phyloP scores from a whole-genome alignment of 2,329 filamentous ascomycete genomes.

The Penicillium sclerotiorum region DNA sequence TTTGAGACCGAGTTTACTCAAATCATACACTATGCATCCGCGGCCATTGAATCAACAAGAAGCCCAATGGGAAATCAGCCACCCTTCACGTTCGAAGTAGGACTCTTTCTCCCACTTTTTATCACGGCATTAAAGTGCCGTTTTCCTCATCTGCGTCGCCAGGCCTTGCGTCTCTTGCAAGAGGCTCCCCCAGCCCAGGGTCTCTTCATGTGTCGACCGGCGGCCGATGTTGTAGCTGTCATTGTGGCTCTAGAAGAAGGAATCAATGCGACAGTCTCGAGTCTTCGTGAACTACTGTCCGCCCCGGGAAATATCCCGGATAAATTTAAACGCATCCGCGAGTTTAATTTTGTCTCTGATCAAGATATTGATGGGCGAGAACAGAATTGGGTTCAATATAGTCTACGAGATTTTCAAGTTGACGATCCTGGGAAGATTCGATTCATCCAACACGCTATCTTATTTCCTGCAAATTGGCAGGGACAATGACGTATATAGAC shows the following conservation, averaged over 20 bases:
- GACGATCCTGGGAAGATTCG: conserved; percentile 3
- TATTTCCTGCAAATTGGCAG: conserved; percentile 3
- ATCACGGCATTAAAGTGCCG: conserved; percentile 22
- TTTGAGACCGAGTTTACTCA: conserved; percentile 17
- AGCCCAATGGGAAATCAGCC: conserved; percentile 17
- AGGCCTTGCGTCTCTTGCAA: conserved; percentile 12
- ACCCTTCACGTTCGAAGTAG: conserved; percentile 21
- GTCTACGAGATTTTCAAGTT: conserved; percentile 5
- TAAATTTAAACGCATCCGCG: conserved; percentile 9
- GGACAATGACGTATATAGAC: too few species aligned
- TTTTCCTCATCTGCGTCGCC: conserved; percentile 15
- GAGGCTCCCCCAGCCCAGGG: conserved; percentile 21
- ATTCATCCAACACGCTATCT: conserved; percentile 5
- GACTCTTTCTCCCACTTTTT: conserved; percentile 23
- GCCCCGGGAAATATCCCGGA: conserved; percentile 9
- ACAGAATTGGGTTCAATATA: conserved; percentile 14
- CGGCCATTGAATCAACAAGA: conserved; percentile 13
- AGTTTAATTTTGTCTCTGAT: conserved; percentile 14
- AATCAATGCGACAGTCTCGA: background rate
- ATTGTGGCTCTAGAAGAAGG: conserved; percentile 15
- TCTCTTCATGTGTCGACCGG: conserved; percentile 18
- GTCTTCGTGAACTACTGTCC: conserved; percentile 7
- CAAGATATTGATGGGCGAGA: conserved; percentile 1
- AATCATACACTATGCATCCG: conserved; percentile 15
- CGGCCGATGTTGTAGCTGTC: conserved; percentile 11